Evolutionary conservation across 768 basidiomycete species (phyloP).

Genomic region (Tephrocybe sp.): DNA sequence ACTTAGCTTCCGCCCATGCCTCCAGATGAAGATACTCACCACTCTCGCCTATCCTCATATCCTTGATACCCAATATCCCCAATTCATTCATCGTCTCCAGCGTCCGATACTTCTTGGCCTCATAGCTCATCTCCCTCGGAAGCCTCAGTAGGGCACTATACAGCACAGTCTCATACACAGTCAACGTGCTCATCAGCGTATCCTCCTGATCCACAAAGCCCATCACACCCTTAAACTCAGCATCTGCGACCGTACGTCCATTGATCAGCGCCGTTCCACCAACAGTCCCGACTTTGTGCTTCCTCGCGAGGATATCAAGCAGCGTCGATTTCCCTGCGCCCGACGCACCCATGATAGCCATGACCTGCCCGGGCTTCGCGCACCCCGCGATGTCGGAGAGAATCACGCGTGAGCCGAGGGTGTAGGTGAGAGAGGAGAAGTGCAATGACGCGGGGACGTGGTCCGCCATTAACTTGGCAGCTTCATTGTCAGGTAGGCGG

Average conservation of each 20-base stretch:
- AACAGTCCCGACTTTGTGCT: conserved; percentile 79
- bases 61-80: conserved; percentile 89
- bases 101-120: conserved; percentile 93
- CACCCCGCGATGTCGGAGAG: conserved; percentile 81
- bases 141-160: conserved; percentile 89
- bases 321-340: conserved; percentile 97
- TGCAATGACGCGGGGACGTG: conserved; percentile 95
- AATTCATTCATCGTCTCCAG: conserved; percentile 96
- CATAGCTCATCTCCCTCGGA: conserved; percentile 91
- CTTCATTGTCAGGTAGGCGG: conserved; percentile 77
- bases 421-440: conserved; percentile 83
- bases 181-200: conserved; percentile 94
- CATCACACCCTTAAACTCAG: conserved; percentile 79
- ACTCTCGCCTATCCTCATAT: conserved; percentile 84
- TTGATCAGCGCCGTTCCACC: conserved; percentile 80
- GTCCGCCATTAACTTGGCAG: conserved; percentile 84
- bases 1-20: background rate
- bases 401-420: conserved; percentile 61
- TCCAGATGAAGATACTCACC: conserved; percentile 42
- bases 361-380: conserved; percentile 85
- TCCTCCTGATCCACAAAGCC: conserved; percentile 99
- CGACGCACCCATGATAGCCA: conserved; percentile 96
- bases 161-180: conserved; percentile 96
- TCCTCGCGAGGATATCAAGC: conserved; percentile 92
- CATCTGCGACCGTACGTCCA: conserved; percentile 70